These are phyloP conservation scores for Teunomyces atbi DNA, from an alignment of 805 yeast genomes.

Conservation along the genomic window DNA sequence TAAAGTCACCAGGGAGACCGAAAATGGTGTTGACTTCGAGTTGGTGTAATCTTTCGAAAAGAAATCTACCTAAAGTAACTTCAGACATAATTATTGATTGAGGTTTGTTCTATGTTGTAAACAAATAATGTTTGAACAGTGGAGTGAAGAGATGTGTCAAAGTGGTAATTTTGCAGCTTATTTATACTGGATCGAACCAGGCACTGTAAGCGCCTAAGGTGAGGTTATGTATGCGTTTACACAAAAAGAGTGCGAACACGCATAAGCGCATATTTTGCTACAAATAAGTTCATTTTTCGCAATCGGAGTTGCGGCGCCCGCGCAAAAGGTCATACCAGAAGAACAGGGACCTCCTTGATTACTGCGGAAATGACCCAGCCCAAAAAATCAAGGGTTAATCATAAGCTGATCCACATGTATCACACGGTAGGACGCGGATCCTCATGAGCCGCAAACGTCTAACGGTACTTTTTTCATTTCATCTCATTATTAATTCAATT, in stretches of 20 bases:
- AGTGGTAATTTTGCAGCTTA: conserved; percentile 2
- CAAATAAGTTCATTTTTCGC: neutral
- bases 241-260: neutral
- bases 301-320: neutral
- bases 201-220: conserved; percentile 4
- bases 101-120: neutral
- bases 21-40: conserved; percentile 29
- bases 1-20: conserved; percentile 37
- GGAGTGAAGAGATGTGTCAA: neutral
- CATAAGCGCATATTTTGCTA: conserved; percentile 1
- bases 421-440: too few relatives aligned
- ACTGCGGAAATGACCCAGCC: neutral
- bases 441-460: too few relatives aligned
- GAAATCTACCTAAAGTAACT: conserved; percentile 29
- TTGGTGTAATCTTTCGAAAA: conserved; percentile 34
- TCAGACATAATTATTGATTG: conserved; percentile 18
- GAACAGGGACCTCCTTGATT: too few relatives aligned
- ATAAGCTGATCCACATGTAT: too few relatives aligned
- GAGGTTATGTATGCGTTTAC: conserved; percentile 2
- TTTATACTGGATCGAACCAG: neutral
- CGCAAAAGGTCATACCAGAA: neutral
- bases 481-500: too few relatives aligned
- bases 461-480: too few relatives aligned
- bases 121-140: neutral
- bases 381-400: neutral